These are phyloP conservation scores for Cydonia oblonga DNA, from an alignment of 331 rosid genomes.

Conservation along the genomic window DNA sequence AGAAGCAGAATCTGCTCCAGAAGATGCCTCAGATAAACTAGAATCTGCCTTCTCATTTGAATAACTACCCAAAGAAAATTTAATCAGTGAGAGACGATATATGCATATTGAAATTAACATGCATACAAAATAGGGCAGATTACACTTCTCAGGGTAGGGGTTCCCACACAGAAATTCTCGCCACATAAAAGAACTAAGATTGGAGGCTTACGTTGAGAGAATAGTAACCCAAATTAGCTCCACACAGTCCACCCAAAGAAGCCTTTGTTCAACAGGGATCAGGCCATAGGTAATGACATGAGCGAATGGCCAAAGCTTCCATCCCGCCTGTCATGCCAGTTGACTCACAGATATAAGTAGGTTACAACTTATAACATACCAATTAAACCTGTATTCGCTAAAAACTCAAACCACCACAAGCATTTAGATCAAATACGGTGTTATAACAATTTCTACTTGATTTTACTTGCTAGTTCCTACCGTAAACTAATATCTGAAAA, in stretches of 20 bases:
- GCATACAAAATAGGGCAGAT: neutral
- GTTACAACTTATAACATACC: neutral
- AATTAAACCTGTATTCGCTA: neutral
- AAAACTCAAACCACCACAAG: neutral
- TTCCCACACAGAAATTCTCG: neutral
- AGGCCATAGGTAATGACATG: conserved; percentile 91
- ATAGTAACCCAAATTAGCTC: conserved; percentile 98
- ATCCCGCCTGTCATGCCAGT: conserved; percentile 66
- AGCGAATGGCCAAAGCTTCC: conserved; percentile 99
- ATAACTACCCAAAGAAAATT: conserved; percentile 29
- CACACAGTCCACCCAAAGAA: conserved; percentile 94
- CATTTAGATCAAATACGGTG: neutral
- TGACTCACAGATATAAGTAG: neutral
- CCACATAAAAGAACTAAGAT: neutral
- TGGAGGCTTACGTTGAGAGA: conserved; percentile 75
- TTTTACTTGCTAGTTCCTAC: neutral
- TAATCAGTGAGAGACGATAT: neutral
- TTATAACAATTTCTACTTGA: neutral
- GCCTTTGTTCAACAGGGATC: conserved; percentile 88
- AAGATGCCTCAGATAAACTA: conserved; percentile 31
- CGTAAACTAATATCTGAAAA: neutral
- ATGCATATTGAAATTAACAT: neutral
- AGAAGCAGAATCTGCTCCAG: conserved; percentile 30
- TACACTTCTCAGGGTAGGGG: neutral
- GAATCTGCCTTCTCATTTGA: conserved; percentile 82